phyloP scores from a whole-genome alignment of 2,329 filamentous ascomycete species.

The Penicillium sp. region DNA sequence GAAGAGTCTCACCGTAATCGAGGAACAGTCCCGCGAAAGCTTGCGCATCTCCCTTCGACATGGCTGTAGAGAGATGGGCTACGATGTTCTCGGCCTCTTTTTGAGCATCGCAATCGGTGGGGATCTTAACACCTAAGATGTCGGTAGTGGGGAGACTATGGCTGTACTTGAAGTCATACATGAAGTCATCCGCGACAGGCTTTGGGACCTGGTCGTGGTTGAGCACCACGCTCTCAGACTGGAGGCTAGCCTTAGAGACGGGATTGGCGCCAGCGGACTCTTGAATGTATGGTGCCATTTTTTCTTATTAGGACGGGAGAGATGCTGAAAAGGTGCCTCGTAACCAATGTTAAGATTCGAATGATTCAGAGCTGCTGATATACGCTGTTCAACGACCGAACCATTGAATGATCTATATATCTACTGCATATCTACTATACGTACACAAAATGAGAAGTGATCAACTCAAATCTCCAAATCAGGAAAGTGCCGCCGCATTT shows the following conservation, averaged over 20 bases:
- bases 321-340: background rate
- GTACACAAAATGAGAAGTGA: background rate
- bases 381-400: background rate
- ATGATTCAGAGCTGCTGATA: background rate
- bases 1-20: conserved; percentile 20
- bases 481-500: conserved; percentile 5
- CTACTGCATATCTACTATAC: background rate
- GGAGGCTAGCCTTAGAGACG: background rate
- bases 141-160: conserved; percentile 36
- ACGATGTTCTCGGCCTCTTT: conserved; percentile 12
- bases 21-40: conserved; percentile 30
- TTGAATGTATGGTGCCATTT: conserved; percentile 14
- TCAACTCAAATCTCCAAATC: background rate
- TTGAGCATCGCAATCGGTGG: conserved; percentile 24
- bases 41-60: conserved; percentile 19
- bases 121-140: conserved; percentile 31
- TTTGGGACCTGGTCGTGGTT: conserved; percentile 12
- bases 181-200: conserved; percentile 42
- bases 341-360: conserved; percentile 5
- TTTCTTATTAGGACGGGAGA: background rate
- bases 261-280: background rate
- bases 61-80: conserved; percentile 16
- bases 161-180: conserved; percentile 47
- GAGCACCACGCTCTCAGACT: conserved; percentile 1
- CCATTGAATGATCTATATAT: background rate